These are phyloP conservation scores for Linnemannia exigua DNA, from an alignment of 192 early-diverging fungal species.

Conservation along the genomic window DNA sequence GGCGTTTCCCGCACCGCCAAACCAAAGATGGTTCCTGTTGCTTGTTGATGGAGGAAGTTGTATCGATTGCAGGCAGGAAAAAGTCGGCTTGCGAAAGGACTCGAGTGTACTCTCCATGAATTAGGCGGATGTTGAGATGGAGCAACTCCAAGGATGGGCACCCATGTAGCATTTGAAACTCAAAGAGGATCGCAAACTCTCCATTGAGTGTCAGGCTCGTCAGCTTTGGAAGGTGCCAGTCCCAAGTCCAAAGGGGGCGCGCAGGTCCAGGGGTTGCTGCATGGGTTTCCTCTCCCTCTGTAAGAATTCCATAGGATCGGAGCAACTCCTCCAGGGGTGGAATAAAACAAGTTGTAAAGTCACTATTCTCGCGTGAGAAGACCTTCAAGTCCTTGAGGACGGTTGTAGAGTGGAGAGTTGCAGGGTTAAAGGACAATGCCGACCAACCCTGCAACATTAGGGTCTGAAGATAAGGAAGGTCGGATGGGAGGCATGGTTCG, in stretches of 20 bases:
- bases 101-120: neutral
- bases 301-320: neutral
- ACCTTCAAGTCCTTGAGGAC: neutral
- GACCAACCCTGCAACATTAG: neutral
- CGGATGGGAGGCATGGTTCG: neutral
- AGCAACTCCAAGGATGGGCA: neutral
- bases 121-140: neutral
- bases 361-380: neutral
- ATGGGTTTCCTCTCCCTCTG: neutral
- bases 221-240: neutral
- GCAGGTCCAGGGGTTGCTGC: neutral
- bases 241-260: neutral
- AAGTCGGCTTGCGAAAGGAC: neutral
- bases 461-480: neutral
- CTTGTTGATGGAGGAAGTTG: neutral
- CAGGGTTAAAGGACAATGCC: neutral
- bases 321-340: neutral
- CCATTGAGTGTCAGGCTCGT: neutral
- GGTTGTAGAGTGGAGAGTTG: neutral
- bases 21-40: too few relatives aligned
- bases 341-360: neutral
- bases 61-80: neutral
- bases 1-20: neutral
- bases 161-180: neutral
- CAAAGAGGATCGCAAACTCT: slow-evolving; percentile 3